Conservation (phyloP, 1,284 basidiomycete species). For the Irpex sp. region DNA sequence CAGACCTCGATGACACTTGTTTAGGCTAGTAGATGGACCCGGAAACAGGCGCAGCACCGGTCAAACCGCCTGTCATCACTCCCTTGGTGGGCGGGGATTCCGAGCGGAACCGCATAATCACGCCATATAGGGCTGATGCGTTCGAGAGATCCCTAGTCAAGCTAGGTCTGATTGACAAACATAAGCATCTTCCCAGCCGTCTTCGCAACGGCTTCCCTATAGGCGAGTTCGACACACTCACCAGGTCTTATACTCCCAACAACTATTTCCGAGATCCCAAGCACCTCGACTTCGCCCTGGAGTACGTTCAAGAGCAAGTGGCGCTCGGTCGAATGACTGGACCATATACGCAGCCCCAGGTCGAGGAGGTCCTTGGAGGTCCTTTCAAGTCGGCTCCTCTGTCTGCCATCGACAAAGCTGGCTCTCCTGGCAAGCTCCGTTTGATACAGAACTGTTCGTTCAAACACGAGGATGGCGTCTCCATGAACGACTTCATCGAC, state of each 20-base stretch:
- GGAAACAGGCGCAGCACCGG: neutral
- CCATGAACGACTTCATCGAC: conserved; percentile 27
- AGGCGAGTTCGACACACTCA: neutral
- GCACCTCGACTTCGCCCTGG: neutral
- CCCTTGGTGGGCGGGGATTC: neutral
- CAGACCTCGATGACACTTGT: too few relatives aligned
- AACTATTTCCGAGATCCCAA: neutral
- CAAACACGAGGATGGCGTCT: conserved; percentile 7
- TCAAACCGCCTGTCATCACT: neutral
- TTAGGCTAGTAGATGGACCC: neutral
- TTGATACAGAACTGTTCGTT: conserved; percentile 6
- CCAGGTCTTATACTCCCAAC: neutral
- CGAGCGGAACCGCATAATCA: neutral
- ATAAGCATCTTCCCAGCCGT: neutral
- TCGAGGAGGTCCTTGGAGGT: conserved; percentile 22
- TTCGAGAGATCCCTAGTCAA: neutral
- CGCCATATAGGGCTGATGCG: neutral
- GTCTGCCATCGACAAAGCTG: conserved; percentile 11
- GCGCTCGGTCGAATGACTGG: neutral
- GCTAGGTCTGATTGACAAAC: neutral
- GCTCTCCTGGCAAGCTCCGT: conserved; percentile 5
- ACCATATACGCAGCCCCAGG: neutral
- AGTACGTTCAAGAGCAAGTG: neutral
- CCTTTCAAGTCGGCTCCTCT: conserved; percentile 20
- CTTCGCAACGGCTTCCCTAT: neutral